A percentile compares a stretch with the other conserved stretches of the same genome.
These are phyloP conservation scores for Zizania latifolia DNA, from an alignment of 176 grass and related monocot genomes.

Conservation along the genomic window DNA sequence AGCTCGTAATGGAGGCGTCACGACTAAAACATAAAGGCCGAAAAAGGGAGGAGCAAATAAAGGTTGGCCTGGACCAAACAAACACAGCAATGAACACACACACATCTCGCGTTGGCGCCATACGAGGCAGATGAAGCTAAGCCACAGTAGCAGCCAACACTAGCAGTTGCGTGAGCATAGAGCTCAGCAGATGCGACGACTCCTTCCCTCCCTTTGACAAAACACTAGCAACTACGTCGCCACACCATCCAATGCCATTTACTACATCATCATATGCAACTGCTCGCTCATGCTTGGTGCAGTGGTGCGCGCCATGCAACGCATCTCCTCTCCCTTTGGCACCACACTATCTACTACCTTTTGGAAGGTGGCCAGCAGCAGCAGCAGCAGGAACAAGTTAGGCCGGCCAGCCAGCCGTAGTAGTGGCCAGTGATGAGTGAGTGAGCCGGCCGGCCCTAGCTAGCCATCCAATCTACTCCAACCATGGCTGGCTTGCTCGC, in stretches of 20 bases:
- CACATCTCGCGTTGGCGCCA: not conserved
- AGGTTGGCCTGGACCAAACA: not conserved
- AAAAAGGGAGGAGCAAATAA: not conserved
- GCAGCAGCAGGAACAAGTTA: constrained; percentile 15
- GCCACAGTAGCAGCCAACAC: not conserved
- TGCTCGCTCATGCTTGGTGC: not conserved
- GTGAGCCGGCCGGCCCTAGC: not conserved
- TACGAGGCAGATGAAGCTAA: not conserved
- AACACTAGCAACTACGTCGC: too few relatives aligned
- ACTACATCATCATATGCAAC: too few relatives aligned
- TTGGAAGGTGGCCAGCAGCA: constrained; percentile 16
- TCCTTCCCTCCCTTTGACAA: too few relatives aligned
- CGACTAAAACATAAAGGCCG: too few relatives aligned
- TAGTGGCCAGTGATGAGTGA: not conserved
- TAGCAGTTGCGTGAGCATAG: not conserved
- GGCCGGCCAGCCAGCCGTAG: not conserved
- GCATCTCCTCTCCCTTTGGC: not conserved
- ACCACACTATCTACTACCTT: not conserved
- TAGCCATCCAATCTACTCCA: not conserved
- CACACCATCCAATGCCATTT: not conserved
- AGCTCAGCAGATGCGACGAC: not conserved
- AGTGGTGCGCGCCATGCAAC: not conserved
- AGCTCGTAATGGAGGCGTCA: too few relatives aligned
- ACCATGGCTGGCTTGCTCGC: too few relatives aligned
- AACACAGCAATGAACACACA: not conserved